Base-by-base conservation (phyloP, 345 rosid species). In the Turritis glabra region DNA sequence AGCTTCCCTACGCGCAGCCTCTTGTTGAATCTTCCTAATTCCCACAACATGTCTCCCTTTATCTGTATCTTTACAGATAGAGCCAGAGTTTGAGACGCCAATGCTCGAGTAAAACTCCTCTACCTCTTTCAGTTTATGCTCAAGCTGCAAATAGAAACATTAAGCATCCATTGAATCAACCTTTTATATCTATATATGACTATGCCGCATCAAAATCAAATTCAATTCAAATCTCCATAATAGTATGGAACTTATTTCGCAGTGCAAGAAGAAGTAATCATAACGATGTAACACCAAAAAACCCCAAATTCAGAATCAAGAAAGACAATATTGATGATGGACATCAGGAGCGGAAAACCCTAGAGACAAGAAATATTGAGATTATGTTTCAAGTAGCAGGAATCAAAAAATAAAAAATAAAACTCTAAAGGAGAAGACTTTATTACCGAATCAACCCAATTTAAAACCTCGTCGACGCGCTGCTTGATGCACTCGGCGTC, bases 11-110 rank as follows among this genome's bases (percentile, higher is more conserved):
- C 82, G 82, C 0, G 86, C 77, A 0, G 98, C 98, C 62, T 85
- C 93, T 71, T 80, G 85, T 68, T 90, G 91, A 69, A 83, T 85
- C 80, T 89, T 87, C 84, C 89, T 86, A n/a, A 84, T 73, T 51
- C 86, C 80, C 2, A 83, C 71, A 61, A 86, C 74, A 37, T 86
- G 85, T 58, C 82, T 86, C 72, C 84, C 90, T 79, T 81, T 83
- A 0, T 85, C 82, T 64, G 86, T 74, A 44, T 84, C 97, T 79
- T 85, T 90, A 61, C 73, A 55, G 23, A 33, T 22, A 4, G 86
- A 76, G 76, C 85, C 74, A 35, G 86, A 87, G 87, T 81, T 85
- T 51, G 82, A 78, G 63, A 51, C 74, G 21, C 76, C 82, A 17
- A 59, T 3, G 62, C 67, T 83, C 63, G 67, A 51, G 78, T 83